Evolutionary conservation across 2,329 filamentous ascomycete species (phyloP), one percentile per base, ranked within the genome.

Genomic region (Rutstroemia sp.): DNA sequence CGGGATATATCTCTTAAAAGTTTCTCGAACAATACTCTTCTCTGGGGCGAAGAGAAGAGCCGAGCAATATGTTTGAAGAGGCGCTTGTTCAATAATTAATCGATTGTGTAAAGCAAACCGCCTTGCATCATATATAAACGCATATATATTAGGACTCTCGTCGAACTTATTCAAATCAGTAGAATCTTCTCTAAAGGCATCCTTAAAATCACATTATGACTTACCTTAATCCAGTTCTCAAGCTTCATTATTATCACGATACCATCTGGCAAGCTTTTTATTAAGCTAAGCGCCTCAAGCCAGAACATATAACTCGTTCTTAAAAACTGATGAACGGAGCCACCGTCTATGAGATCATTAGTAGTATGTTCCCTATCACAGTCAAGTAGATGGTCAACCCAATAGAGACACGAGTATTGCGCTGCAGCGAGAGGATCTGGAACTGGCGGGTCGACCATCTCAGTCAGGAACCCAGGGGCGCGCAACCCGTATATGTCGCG

Each of bases 191-290:
- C 34, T 27, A 9, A 37, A 51, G 25, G 30, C 17, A 12, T 16
- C 2, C 17, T 45, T 45, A 45, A 45, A 45, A 45, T 45, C 9
- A 23, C 2, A 21, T 10, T 21, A 23, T 21, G 23, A 45, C 42
- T 45, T 45, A 45, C 7, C 12, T 45, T 8, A 21, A 45, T 5
- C 17, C 17, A 45, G 5, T 51, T 19, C n/a, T 51, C 48, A 16
- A 42, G 34, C 30, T 51, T 51, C n/a, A 10, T 51, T 39, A 51
- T 51, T 4, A 51, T 51, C n/a, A 41, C n/a, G 21, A 51, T 51
- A 41, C n/a, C 2, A 16, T 41, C 39, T 51, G n/a, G 19, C 12
- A 51, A 21, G 19, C 37, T 51, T 51, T 23, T 51, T 21, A 51
- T 41, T 8, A 51, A 19, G 34, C 34, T 41, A 14, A 51, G n/a